Evolutionary conservation across 2,329 filamentous ascomycete genomes (phyloP).

Genomic region (Fusarium longipes): DNA sequence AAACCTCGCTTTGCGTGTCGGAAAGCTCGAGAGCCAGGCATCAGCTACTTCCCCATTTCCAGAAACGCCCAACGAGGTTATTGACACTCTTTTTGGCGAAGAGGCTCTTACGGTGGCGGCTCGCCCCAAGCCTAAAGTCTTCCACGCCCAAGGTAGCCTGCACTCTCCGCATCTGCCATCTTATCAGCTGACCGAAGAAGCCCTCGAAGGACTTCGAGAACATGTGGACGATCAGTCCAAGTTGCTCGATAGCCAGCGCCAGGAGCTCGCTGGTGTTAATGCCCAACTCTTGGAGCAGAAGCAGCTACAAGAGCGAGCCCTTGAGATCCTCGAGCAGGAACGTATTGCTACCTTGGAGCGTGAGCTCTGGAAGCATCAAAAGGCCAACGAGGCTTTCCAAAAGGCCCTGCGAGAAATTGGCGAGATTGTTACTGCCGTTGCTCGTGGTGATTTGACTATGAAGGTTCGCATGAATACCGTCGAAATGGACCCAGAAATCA

Average conservation of each 20-base stretch:
- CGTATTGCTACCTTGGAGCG: constrained; percentile 91
- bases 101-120: constrained; percentile 61
- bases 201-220: constrained; percentile 85
- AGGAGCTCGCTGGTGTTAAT: constrained; percentile 86
- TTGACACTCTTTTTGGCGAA: constrained; percentile 72
- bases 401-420: constrained; percentile 97
- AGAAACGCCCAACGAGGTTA: constrained; percentile 83
- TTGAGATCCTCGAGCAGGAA: constrained; percentile 84
- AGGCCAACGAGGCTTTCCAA: constrained; percentile 98
- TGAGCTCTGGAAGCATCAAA: constrained; percentile 95
- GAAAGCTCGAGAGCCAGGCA: constrained; percentile 84
- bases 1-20: constrained; percentile 80
- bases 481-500: constrained; percentile 98
- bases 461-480: constrained; percentile 95
- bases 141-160: constrained; percentile 56
- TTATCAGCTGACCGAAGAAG: constrained; percentile 78
- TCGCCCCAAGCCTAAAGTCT: constrained; percentile 58
- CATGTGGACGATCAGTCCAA: constrained; percentile 95
- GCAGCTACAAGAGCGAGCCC: constrained; percentile 82
- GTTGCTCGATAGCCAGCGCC: constrained; percentile 86
- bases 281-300: constrained; percentile 88
- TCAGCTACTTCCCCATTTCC: constrained; percentile 73
- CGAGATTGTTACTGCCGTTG: constrained; percentile 96
- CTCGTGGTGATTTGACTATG: constrained; percentile 94
- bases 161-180: constrained; percentile 51